phyloP scores from a whole-genome alignment of 345 rosid species.

The Eutrema yunnanense region DNA sequence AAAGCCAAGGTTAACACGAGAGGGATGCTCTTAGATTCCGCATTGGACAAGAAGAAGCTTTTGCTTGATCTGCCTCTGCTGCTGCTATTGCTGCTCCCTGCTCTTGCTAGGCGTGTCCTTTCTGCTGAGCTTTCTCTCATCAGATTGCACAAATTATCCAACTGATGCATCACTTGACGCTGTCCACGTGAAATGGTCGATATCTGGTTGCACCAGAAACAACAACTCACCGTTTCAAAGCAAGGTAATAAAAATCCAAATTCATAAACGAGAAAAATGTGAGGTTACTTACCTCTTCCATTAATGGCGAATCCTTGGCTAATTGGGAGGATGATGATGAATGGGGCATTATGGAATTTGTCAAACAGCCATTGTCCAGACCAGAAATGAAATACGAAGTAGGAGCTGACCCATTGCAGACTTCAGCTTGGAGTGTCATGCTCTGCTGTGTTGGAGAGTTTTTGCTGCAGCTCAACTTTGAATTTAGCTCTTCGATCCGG shows the following conservation, averaged over 20 bases:
- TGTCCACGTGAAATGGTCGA: conserved; percentile 58
- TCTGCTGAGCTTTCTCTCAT: conserved; percentile 44
- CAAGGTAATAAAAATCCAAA: not conserved
- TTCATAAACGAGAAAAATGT: not conserved
- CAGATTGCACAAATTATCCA: conserved; percentile 62
- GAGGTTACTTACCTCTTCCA: conserved; percentile 66
- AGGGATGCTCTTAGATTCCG: conserved; percentile 42
- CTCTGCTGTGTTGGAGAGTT: conserved; percentile 61
- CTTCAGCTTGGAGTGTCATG: conserved; percentile 55
- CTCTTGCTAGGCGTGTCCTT: conserved; percentile 35
- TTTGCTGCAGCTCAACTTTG: conserved; percentile 49
- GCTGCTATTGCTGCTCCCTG: conserved; percentile 18
- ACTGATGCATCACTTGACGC: conserved; percentile 67
- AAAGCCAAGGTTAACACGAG: conserved; percentile 51
- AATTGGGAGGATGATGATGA: conserved; percentile 75
- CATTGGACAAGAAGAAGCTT: conserved; percentile 19
- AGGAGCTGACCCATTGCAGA: conserved; percentile 76
- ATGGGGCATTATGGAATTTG: conserved; percentile 62
- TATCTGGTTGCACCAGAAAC: conserved; percentile 40
- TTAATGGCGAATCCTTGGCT: conserved; percentile 63
- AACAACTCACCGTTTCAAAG: conserved; percentile 15
- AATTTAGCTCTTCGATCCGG: conserved; percentile 68
- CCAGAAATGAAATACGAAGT: conserved; percentile 76
- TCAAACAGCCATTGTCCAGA: conserved; percentile 70
- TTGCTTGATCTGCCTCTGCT: conserved; percentile 25